Base-by-base conservation (phyloP, 2,329 filamentous ascomycete genomes). In the Pseudogymnoascus sp. region DNA sequence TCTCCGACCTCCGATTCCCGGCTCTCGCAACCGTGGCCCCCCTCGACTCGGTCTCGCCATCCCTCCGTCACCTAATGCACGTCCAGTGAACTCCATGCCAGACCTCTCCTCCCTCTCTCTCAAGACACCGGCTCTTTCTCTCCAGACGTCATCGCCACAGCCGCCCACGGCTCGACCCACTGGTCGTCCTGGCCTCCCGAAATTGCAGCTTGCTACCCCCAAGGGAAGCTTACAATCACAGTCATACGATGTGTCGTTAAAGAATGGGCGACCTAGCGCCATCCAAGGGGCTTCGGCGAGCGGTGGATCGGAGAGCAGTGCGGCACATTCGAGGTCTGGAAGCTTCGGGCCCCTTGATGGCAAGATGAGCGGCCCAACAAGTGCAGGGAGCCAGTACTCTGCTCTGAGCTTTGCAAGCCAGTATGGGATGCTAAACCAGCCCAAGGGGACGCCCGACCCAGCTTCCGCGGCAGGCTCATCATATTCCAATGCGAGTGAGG, bases 311-410 rank as follows among this genome's bases (percentile, higher is more conserved):
- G 89, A 94, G 73, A 86, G 85, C 70, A 93, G 89, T 69, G 83
- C 82, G 57, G 86, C 86, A 62, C 87, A 93, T 72, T 95, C 90
- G 64, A 81, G 91, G 69, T 89, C 89, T 16, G 90, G 90, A 39
- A 96, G 90, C 74, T 93, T 94, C 69, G 89, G 89, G 1, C 84
- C 85, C 61, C 74, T 88, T 47, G 90, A 94, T 70, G 87, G 87
- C 59, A 83, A 86, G 64, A 85, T 82, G 25, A 94, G 89, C 74
- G 91, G 90, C 60, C 90, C 91, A 34, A 89, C 88, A 5, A 93
- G 90, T 18, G 91, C 91, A 14, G 90, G 89, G n/a, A 94, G 91
- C 8, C 89, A 91, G 66, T 94, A 89, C 71, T 94, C 90, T 2
- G 84, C 87, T 6, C 77, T 94, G 34, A 93, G 90, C 3, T 93